phyloP scores from a whole-genome alignment of 768 basidiomycete species.

The Myochromella boudieri region DNA sequence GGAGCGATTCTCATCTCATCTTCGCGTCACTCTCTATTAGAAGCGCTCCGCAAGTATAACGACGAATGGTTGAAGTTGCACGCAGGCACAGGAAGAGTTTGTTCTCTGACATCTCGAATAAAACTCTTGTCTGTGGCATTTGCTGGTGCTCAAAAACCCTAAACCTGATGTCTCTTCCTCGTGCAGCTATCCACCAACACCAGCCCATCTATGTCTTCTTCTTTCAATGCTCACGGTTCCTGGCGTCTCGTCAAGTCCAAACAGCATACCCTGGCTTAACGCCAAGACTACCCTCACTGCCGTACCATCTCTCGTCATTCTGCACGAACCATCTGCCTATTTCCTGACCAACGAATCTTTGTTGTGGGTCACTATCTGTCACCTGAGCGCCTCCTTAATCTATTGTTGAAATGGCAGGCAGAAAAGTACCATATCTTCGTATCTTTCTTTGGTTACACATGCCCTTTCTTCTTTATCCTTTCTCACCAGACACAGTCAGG shows the following conservation, averaged over 20 bases:
- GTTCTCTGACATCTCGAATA: conserved; percentile 40
- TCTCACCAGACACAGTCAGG: conserved; percentile 1
- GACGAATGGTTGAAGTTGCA: conserved; percentile 55
- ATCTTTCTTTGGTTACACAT: conserved; percentile 20
- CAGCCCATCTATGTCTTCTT: conserved; percentile 52
- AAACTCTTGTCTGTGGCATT: conserved; percentile 53
- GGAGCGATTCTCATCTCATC: conserved; percentile 52
- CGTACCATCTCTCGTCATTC: conserved; percentile 52
- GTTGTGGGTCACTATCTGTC: conserved; percentile 7
- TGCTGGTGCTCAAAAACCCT: not conserved
- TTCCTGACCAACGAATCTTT: conserved; percentile 27
- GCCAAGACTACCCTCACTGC: conserved; percentile 26
- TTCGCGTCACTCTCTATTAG: conserved; percentile 42
- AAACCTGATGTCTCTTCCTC: conserved; percentile 15
- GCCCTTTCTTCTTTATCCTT: conserved; percentile 21
- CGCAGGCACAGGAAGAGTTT: conserved; percentile 37
- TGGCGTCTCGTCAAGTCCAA: conserved; percentile 19
- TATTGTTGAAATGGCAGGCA: not conserved
- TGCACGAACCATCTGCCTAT: conserved; percentile 62
- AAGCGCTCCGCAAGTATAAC: conserved; percentile 43
- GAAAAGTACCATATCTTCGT: conserved; percentile 26
- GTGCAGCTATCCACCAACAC: conserved; percentile 62
- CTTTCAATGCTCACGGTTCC: conserved; percentile 48
- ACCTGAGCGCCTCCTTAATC: not conserved
- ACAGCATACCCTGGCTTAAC: conserved; percentile 18